phyloP scores from a whole-genome alignment of 2,329 filamentous ascomycete genomes.

The Fusarium liriodendri region DNA sequence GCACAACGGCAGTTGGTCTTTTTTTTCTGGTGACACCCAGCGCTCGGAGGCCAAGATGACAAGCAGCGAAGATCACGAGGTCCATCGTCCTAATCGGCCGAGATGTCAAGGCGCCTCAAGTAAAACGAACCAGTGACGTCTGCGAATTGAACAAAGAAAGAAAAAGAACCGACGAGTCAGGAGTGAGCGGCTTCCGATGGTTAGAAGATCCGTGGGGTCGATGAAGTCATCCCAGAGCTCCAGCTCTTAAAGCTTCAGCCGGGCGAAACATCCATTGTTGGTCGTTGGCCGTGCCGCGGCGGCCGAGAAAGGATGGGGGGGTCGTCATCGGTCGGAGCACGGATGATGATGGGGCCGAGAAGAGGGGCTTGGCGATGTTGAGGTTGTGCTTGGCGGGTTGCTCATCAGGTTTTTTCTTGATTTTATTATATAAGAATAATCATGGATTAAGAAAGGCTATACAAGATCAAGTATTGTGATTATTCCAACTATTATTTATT shows the following conservation, averaged over 20 bases:
- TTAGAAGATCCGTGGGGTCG: constrained; percentile 4
- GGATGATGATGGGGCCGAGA: constrained; percentile 3
- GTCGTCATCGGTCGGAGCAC: background rate
- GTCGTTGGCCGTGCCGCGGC: constrained; percentile 1
- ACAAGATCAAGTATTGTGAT: background rate
- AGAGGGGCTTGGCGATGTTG: background rate
- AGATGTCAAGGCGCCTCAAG: background rate
- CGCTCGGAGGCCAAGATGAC: background rate
- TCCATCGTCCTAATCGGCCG: background rate
- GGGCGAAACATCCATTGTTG: background rate
- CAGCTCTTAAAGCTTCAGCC: background rate
- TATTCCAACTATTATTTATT: background rate
- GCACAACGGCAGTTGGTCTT: background rate
- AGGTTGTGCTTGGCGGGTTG: background rate
- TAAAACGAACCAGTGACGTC: constrained; percentile 4
- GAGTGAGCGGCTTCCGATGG: background rate
- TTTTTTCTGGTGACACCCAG: background rate
- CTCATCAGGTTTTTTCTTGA: background rate
- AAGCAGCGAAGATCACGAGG: background rate
- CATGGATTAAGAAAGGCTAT: background rate
- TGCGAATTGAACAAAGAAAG: background rate
- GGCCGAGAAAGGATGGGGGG: background rate
- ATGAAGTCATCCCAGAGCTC: constrained; percentile 2
- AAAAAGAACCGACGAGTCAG: background rate
- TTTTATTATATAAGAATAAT: background rate